phyloP scores from a whole-genome alignment of 495 filamentous ascomycete genomes.

The Hypoxylon perforatum region DNA sequence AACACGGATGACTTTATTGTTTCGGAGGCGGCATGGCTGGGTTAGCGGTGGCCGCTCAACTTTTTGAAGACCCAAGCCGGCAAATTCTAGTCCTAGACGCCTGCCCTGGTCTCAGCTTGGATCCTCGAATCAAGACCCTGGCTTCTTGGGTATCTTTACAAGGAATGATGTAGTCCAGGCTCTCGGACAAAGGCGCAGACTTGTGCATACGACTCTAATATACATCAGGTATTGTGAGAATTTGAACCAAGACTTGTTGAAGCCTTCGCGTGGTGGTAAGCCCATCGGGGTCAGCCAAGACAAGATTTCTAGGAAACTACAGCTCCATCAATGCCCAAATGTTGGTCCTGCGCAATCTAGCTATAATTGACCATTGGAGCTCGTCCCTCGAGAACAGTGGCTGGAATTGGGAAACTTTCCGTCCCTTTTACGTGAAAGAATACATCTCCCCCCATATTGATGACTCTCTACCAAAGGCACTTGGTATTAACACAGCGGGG shows the following conservation, averaged over 20 bases:
- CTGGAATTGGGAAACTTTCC: background rate
- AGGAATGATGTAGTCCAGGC: background rate
- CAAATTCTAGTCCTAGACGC: background rate
- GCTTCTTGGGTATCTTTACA: background rate
- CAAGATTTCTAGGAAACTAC: background rate
- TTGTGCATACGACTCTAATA: background rate
- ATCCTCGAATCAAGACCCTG: background rate
- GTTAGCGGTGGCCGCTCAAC: background rate
- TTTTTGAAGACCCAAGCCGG: background rate
- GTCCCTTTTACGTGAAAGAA: background rate
- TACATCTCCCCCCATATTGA: background rate
- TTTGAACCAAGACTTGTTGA: background rate
- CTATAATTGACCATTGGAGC: background rate
- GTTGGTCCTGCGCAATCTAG: background rate
- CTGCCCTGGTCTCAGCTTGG: background rate
- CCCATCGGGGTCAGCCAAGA: background rate
- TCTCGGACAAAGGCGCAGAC: background rate
- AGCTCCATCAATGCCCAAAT: background rate
- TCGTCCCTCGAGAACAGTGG: background rate
- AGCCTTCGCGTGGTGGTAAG: background rate
- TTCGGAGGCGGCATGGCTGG: background rate
- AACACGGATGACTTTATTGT: background rate
- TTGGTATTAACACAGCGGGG: background rate
- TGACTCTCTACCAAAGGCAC: background rate
- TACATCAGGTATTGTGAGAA: background rate